These are phyloP conservation scores for Paraphaeosphaeria sporulosa DNA, from an alignment of 2,329 filamentous ascomycete species.

Conservation along the genomic window DNA sequence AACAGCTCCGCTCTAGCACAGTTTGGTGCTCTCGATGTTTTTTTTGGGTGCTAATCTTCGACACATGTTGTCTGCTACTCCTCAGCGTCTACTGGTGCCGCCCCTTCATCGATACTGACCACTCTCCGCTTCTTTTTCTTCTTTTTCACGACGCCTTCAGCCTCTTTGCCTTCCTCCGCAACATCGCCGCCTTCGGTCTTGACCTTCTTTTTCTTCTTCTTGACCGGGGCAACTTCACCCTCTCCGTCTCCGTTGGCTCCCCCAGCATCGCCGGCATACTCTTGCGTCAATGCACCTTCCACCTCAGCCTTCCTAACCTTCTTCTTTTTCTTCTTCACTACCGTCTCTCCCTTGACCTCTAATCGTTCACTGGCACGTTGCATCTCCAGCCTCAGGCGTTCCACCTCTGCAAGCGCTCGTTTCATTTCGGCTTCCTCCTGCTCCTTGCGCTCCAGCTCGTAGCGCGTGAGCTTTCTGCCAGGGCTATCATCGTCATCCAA, in stretches of 20 bases:
- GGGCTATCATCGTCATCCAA: slow-evolving; percentile 63
- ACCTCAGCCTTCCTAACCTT: slow-evolving; percentile 54
- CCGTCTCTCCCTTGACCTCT: slow-evolving; percentile 71
- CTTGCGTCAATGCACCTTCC: slow-evolving; percentile 65
- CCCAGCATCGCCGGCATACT: slow-evolving; percentile 59
- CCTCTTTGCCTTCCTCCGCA: slow-evolving; percentile 25
- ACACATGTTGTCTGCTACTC: not conserved
- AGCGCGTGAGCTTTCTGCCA: slow-evolving; percentile 40
- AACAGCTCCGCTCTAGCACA: not conserved
- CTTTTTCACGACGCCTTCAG: slow-evolving; percentile 46
- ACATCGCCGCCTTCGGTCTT: slow-evolving; percentile 33
- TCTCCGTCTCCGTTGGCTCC: slow-evolving; percentile 44
- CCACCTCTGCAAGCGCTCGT: slow-evolving; percentile 86
- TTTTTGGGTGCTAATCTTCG: not conserved
- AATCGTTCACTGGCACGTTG: slow-evolving; percentile 80
- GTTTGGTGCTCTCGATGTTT: not conserved
- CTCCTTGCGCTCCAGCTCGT: slow-evolving; percentile 71
- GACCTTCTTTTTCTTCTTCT: slow-evolving; percentile 54
- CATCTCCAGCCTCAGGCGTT: slow-evolving; percentile 87
- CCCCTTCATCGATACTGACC: slow-evolving; percentile 42
- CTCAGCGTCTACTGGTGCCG: slow-evolving; percentile 10
- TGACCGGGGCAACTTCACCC: slow-evolving; percentile 22
- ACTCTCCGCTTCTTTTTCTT: slow-evolving; percentile 50
- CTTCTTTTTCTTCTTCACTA: slow-evolving; percentile 69
- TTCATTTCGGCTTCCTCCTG: slow-evolving; percentile 89